phyloP scores from a whole-genome alignment of 352 stramenopile genomes.

The Thalassiosira livingstoniorum region DNA sequence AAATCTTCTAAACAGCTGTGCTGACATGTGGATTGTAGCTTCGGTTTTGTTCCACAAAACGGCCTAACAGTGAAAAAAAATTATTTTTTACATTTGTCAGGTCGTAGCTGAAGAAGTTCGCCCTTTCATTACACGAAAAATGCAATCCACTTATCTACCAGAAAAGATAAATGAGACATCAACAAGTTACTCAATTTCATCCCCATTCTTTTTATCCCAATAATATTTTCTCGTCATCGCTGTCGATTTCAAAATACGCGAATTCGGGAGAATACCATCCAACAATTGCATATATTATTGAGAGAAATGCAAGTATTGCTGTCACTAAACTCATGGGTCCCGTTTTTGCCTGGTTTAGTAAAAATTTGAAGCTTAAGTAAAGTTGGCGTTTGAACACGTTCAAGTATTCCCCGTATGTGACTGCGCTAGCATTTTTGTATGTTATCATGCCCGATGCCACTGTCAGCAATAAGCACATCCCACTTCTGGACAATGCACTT shows the following conservation, averaged over 20 bases:
- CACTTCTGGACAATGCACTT: conserved; percentile 49
- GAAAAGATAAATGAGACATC: neutral
- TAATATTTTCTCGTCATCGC: conserved; percentile 13
- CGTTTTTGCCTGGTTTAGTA: conserved; percentile 21
- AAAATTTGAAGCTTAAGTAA: conserved; percentile 34
- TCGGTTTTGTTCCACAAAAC: neutral
- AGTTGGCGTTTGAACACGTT: conserved; percentile 44
- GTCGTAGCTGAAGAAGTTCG: too few relatives aligned
- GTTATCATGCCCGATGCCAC: conserved; percentile 46
- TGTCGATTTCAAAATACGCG: conserved; percentile 35
- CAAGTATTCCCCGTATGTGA: conserved; percentile 51
- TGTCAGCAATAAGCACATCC: conserved; percentile 53
- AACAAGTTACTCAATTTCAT: neutral
- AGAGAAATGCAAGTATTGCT: conserved; percentile 35
- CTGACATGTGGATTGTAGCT: neutral
- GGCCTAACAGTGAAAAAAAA: neutral
- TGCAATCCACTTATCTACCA: neutral
- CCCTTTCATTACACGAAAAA: neutral
- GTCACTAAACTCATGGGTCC: conserved; percentile 49
- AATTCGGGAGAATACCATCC: conserved; percentile 46
- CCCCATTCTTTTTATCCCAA: neutral
- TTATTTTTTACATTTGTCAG: neutral
- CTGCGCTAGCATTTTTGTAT: conserved; percentile 51
- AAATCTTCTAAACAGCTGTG: too few relatives aligned
- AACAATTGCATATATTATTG: conserved; percentile 39